Percentiles rank a stretch among this genome's conserved stretches.
Evolutionary conservation across 164 flowering plant species (phyloP).

Genomic region (Saururus chinensis): DNA sequence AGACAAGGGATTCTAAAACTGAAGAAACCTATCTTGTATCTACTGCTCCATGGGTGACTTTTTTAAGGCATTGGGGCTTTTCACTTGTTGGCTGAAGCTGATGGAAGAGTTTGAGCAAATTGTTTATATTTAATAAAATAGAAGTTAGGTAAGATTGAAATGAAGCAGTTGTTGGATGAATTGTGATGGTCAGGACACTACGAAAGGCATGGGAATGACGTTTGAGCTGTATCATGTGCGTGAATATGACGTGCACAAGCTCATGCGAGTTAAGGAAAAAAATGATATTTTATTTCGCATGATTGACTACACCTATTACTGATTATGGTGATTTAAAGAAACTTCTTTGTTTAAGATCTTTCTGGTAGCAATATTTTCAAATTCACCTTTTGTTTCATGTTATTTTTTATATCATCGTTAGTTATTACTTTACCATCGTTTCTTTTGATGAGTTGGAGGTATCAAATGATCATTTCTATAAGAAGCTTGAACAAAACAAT

Average conservation of each 20-base stretch:
- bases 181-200: slow-evolving; percentile 69
- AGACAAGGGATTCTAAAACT: no score
- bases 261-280: slow-evolving; percentile 76
- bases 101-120: no score
- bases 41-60: no score
- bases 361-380: slow-evolving; percentile 37
- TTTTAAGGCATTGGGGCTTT: no score
- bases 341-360: slow-evolving; percentile 60
- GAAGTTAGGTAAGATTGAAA: no score
- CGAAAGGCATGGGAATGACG: slow-evolving; percentile 69
- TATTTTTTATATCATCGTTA: not conserved
- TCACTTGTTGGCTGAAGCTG: no score
- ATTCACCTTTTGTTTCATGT: not conserved
- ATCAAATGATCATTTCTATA: no score
- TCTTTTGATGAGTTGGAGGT: no score
- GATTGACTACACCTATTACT: slow-evolving; percentile 97
- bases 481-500: no score
- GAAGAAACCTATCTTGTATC: no score
- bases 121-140: no score
- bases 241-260: slow-evolving; percentile 91
- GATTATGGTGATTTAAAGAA: slow-evolving; percentile 58
- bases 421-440: no score
- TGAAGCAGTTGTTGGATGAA: slow-evolving; percentile 2
- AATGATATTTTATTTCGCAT: slow-evolving; percentile 89
- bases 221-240: slow-evolving; percentile 93